Evolutionary conservation across 2,329 filamentous ascomycete genomes (phyloP), one percentile per base, ranked within the genome.

Genomic region (Xenoacremonium recifei): DNA sequence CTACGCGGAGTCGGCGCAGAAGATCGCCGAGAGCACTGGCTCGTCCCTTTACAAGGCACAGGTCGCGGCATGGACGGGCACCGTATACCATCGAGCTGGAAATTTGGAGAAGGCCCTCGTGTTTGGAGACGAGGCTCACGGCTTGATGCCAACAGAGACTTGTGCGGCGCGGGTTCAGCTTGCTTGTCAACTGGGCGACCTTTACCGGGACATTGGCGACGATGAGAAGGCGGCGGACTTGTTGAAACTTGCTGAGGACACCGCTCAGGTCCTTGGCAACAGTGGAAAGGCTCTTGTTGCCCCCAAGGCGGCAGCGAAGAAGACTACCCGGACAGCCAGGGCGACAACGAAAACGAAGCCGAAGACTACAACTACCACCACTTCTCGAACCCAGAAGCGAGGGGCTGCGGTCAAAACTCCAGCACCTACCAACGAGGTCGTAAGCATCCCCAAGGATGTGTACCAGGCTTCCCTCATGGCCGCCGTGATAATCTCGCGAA

Each of bases 1-100:
- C 61, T 95, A 95, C 53, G 84, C 86, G 2, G 86, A 96, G 53
- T 87, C 93, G 55, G 90, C 90, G 0, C 73, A 85, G 40, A 89
- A 86, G 56, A 79, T 95, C 45, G 88, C 88, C 17, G 75, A 77
- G 44, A 80, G 77, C n/a, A 79, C 87, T 7, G 72, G 77, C 35
- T 83, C 86, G 0, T 72, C 77, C 25, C 73, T 83, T 11, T 77
- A 79, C 53, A 65, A 71, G 31, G 74, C 77, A 1, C 73, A 80
- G 48, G 75, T 75, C 6, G 70, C 75, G 4, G 69, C 73, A 4
- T 78, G 78, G 72, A 67, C 76, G 12, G 78, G 76, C 2, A 74
- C 70, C 2, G 65, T 81, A n/a, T 77, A 72, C 45, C 64, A 77
- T 35, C 76, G 72, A 45, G 78, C 79, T n/a, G 77, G 79, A 17